Evolutionary conservation across 2,329 filamentous ascomycete species (phyloP).

Genomic region (Penicillium glabrum): DNA sequence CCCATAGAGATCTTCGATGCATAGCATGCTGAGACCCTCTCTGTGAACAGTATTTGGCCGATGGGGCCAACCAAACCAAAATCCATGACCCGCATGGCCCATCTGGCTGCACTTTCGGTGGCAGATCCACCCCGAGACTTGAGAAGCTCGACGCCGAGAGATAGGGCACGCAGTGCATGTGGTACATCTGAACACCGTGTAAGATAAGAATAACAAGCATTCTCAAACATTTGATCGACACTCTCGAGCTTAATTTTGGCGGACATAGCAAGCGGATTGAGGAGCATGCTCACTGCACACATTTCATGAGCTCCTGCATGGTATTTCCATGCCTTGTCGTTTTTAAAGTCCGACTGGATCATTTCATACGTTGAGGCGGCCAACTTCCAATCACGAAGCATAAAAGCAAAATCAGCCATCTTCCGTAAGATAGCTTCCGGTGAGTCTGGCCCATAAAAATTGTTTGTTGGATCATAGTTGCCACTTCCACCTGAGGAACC

Average conservation of each 20-base stretch:
- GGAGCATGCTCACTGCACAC: conserved; percentile 79
- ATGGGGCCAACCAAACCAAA: conserved; percentile 70
- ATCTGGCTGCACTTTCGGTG: conserved; percentile 82
- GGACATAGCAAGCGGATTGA: conserved; percentile 70
- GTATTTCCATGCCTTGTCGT: conserved; percentile 96
- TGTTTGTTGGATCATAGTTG: conserved; percentile 75
- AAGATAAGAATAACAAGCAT: conserved; percentile 87
- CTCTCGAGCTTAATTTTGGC: conserved; percentile 77
- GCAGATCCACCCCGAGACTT: conserved; percentile 76
- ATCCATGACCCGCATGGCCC: conserved; percentile 79
- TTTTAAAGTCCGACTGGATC: conserved; percentile 81
- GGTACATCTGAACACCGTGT: conserved; percentile 79
- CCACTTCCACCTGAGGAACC: conserved; percentile 45
- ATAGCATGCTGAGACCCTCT: conserved; percentile 84
- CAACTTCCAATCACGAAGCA: conserved; percentile 94
- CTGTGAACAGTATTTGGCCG: conserved; percentile 79
- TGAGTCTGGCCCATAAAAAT: conserved; percentile 80
- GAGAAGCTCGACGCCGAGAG: conserved; percentile 77
- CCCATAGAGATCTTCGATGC: conserved; percentile 69
- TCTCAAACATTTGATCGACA: conserved; percentile 84
- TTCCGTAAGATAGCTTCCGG: conserved; percentile 92
- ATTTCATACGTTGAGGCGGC: conserved; percentile 91
- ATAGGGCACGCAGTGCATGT: conserved; percentile 74
- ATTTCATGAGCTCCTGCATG: conserved; percentile 95
- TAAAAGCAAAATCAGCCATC: conserved; percentile 91